phyloP scores from a whole-genome alignment of 1,284 basidiomycete genomes.

The Hymenochaete sp. region DNA sequence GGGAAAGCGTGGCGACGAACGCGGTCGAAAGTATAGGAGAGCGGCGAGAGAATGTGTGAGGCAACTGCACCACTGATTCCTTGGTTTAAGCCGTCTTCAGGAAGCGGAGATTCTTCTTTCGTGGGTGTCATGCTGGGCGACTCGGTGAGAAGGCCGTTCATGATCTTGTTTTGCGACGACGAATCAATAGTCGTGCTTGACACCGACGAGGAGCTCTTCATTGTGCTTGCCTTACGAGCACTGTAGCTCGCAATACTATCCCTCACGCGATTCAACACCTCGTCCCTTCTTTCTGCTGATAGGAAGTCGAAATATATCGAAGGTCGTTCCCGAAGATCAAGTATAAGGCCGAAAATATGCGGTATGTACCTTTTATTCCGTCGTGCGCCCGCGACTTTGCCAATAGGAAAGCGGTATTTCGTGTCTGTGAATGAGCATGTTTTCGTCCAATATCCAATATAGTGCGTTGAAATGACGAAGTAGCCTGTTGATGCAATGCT shows the following conservation, averaged over 20 bases:
- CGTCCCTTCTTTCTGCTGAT: slow-evolving; percentile 34
- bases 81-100: slow-evolving; percentile 23
- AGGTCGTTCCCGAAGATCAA: slow-evolving; percentile 42
- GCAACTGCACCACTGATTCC: slow-evolving; percentile 23
- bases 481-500: slow-evolving; percentile 34
- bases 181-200: background rate
- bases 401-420: slow-evolving; percentile 42
- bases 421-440: slow-evolving; percentile 33
- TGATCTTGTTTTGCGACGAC: background rate
- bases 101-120: slow-evolving; percentile 10
- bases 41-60: slow-evolving; percentile 17
- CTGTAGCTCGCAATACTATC: slow-evolving; percentile 17
- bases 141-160: background rate
- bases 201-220: no score
- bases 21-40: slow-evolving; percentile 12
- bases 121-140: slow-evolving; percentile 15
- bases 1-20: background rate
- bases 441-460: slow-evolving; percentile 44
- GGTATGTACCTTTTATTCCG: slow-evolving; percentile 28
- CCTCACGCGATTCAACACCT: slow-evolving; percentile 34
- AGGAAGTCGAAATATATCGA: slow-evolving; percentile 48
- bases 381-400: slow-evolving; percentile 36
- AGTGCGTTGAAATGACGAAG: slow-evolving; percentile 35
- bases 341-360: slow-evolving; percentile 37
- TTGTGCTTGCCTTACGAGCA: slow-evolving; percentile 6